A percentile compares a stretch with the other conserved stretches of the same genome.
Conservation (phyloP, 257 asterid species). For the Echites panduratus region DNA sequence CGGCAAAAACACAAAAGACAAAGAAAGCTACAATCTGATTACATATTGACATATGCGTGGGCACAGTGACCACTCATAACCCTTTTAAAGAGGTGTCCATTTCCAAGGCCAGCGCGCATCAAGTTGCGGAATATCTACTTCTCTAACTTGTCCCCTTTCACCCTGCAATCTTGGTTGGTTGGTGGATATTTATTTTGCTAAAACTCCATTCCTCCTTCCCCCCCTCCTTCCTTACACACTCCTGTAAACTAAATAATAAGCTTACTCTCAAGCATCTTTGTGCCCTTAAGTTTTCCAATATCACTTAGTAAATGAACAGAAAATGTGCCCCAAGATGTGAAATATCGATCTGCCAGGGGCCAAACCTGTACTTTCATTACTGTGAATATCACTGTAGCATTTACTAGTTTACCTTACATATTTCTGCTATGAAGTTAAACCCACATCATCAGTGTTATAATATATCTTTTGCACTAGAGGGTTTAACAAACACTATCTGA, state of each 20-base stretch:
- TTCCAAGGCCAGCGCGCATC: neutral
- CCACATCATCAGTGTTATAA: too few species aligned
- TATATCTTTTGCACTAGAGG: too few species aligned
- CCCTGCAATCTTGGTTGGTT: neutral
- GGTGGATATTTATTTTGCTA: neutral
- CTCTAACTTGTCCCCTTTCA: neutral
- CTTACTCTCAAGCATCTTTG: too few species aligned
- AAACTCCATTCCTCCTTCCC: neutral
- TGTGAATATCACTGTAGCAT: neutral
- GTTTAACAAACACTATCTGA: too few species aligned
- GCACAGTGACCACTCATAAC: neutral
- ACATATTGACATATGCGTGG: neutral
- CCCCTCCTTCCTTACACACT: neutral
- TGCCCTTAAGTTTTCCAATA: too few species aligned
- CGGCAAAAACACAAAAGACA: neutral
- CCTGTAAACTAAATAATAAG: too few species aligned
- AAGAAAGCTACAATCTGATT: neutral
- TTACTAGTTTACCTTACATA: neutral
- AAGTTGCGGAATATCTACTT: neutral
- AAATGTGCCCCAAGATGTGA: too few species aligned
- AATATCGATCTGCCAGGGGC: neutral
- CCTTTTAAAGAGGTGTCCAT: conserved; percentile 1
- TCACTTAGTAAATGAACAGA: too few species aligned
- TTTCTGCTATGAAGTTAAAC: too few species aligned
- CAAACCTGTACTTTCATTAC: neutral